Evolutionary conservation across 345 rosid species (phyloP), one percentile per base, ranked within the genome.

Genomic region (Camelina hispida): DNA sequence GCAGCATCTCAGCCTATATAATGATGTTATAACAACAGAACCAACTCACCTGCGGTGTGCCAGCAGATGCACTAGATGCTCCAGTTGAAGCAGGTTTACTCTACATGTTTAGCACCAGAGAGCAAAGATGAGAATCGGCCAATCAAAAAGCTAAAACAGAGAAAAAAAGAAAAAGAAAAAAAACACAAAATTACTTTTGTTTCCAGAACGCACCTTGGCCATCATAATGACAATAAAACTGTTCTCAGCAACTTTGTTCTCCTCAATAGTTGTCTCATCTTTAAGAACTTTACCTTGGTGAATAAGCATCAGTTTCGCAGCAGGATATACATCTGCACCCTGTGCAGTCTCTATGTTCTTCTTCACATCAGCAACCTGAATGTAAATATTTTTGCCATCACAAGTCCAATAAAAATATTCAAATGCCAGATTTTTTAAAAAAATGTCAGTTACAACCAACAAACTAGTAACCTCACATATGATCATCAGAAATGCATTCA

Each of bases 201-300:
- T 35, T 38, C 12, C 13, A 53, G 63, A 61, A 53, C 69, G 62
- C 62, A 88, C 98, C 96, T 91, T 93, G 28, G 87, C 42, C 74
- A 88, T 72, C 98, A 93, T 91, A 61, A 93, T 80, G 43, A 93
- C 97, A 74, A 89, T 76, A 80, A 91, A 93, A 79, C 85, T 88
- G 68, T 86, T 85, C 76, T 91, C 97, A 18, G 83, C 83, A 38
- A 93, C 90, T 75, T 85, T 84, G 59, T 85, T 91, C 69, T 87
- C 94, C 20, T 80, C 93, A 74, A 93, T 62, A 30, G 98, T 93
- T 7, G 93, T 86, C 74, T 78, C 73, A 69, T 93, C 97, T 68
- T 83, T 85, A 44, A 93, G 96, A 43, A 93, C 94, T 76, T 86
- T 91, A 40, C 97, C 97, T 77, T 91, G 93, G 73, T 88, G 58